These are phyloP conservation scores for Hansenula lynferdii DNA, from an alignment of 1,139 yeast genomes.

Conservation along the genomic window DNA sequence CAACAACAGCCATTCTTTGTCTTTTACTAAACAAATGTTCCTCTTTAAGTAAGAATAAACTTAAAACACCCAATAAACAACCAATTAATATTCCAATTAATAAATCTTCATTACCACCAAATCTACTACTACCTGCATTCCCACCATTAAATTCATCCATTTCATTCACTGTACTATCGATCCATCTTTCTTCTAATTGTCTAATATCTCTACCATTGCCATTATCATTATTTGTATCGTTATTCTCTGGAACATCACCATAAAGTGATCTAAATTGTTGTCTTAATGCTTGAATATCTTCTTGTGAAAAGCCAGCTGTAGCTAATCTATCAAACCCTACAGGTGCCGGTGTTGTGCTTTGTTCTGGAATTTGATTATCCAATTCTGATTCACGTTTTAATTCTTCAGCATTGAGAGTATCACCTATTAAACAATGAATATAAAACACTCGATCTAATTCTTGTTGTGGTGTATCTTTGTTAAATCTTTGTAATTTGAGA, in stretches of 20 bases:
- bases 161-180: conserved; percentile 67
- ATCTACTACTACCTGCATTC: conserved; percentile 24
- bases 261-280: conserved; percentile 69
- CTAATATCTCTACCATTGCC: conserved; percentile 34
- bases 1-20: conserved; percentile 57
- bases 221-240: not conserved
- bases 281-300: conserved; percentile 68
- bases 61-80: conserved; percentile 56
- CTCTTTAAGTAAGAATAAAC: conserved; percentile 48
- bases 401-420: conserved; percentile 52
- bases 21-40: conserved; percentile 55
- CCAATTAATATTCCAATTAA: conserved; percentile 63
- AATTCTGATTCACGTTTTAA: conserved; percentile 56
- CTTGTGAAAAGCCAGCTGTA: conserved; percentile 76
- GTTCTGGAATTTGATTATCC: conserved; percentile 45
- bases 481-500: conserved; percentile 19
- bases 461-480: conserved; percentile 6
- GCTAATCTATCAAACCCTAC: conserved; percentile 83
- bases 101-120: conserved; percentile 49
- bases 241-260: conserved; percentile 34
- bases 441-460: conserved; percentile 35
- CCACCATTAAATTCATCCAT: conserved; percentile 33
- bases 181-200: conserved; percentile 86
- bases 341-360: conserved; percentile 62
- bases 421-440: conserved; percentile 82